A percentile compares a stretch with the other conserved stretches of the same genome.
Evolutionary conservation across 2,329 filamentous ascomycete genomes (phyloP).

Genomic region (Leptographium procerum): DNA sequence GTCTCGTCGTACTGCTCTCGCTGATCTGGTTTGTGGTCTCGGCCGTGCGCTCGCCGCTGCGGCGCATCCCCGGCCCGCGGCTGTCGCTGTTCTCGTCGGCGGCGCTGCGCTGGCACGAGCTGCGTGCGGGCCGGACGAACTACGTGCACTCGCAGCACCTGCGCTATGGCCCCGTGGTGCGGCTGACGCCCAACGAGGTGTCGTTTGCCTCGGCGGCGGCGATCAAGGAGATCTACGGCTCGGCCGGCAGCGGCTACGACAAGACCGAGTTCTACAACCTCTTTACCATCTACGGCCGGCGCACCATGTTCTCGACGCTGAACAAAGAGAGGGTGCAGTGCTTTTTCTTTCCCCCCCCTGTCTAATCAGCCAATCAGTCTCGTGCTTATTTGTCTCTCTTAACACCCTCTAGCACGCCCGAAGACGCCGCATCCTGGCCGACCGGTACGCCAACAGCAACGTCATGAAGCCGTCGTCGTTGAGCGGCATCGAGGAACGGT

Average conservation of each 20-base stretch:
- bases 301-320: conserved; percentile 50
- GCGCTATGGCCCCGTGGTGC: conserved; percentile 44
- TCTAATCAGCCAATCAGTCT: no score
- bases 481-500: conserved; percentile 45
- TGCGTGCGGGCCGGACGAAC: conserved; percentile 37
- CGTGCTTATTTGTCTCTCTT: not conserved
- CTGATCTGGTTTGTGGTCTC: conserved; percentile 6
- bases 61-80: conserved; percentile 35
- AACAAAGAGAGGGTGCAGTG: conserved; percentile 41
- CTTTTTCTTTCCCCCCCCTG: not conserved
- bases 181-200: conserved; percentile 46
- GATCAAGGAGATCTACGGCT: conserved; percentile 52
- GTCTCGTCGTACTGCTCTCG: not conserved
- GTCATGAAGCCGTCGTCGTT: conserved; percentile 45
- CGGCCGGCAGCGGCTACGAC: conserved; percentile 50
- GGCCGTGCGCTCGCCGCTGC: conserved; percentile 23
- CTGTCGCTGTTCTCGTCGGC: conserved; percentile 38
- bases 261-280: conserved; percentile 55
- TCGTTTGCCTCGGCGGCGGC: conserved; percentile 45
- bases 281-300: conserved; percentile 45
- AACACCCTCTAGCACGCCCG: conserved; percentile 44
- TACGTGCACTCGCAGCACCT: conserved; percentile 46
- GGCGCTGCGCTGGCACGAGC: conserved; percentile 44
- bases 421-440: conserved; percentile 51
- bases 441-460: conserved; percentile 59